A percentile compares a stretch with the other conserved stretches of the same genome.
Evolutionary conservation across 306 rosid species (phyloP).

Genomic region (Prunus campanulata): DNA sequence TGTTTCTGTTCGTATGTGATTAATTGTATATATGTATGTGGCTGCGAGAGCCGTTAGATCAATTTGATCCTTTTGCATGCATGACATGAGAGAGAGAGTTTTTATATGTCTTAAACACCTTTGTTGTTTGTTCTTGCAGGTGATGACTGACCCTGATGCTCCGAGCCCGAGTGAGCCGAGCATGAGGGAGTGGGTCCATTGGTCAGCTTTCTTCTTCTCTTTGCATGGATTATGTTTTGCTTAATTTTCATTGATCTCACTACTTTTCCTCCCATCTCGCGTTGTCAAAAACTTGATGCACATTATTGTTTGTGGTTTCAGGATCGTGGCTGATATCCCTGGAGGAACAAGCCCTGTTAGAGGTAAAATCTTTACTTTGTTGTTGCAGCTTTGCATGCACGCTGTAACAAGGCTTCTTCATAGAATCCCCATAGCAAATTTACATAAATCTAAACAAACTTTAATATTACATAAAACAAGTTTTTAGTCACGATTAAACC

Average conservation of each 20-base stretch:
- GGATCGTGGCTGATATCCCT: slow-evolving; percentile 80
- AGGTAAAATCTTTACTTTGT: slow-evolving; percentile 31
- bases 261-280: not conserved
- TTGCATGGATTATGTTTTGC: not conserved
- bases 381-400: slow-evolving; percentile 1
- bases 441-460: no score
- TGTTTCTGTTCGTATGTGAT: no score
- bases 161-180: slow-evolving; percentile 95
- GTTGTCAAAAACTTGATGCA: not conserved
- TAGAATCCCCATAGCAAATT: no score
- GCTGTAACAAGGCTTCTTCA: not conserved
- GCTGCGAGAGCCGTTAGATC: not conserved
- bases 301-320: slow-evolving; percentile 25
- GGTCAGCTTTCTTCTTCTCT: slow-evolving; percentile 28
- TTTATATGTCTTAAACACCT: no score
- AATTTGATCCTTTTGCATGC: slow-evolving; percentile 5
- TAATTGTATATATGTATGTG: no score
- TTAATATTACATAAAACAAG: no score
- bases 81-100: not conserved
- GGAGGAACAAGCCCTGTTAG: slow-evolving; percentile 64
- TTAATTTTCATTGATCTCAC: not conserved
- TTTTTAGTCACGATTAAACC: no score
- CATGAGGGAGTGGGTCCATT: slow-evolving; percentile 86
- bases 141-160: slow-evolving; percentile 94
- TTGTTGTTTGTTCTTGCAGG: slow-evolving; percentile 34